phyloP scores from a whole-genome alignment of 257 asterid species.

The Ajuga chamaepitys region DNA sequence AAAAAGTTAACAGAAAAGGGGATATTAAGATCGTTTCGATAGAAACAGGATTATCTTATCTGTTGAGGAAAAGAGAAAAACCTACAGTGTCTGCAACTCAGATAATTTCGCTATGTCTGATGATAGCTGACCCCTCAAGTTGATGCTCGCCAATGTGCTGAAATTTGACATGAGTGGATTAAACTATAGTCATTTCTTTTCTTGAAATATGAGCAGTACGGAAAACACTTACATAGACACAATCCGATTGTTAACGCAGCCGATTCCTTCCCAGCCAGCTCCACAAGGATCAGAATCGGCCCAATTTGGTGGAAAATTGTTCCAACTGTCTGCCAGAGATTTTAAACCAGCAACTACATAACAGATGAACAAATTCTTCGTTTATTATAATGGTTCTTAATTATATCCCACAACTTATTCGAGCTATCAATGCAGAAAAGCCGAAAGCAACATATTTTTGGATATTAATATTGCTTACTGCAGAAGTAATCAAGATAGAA shows the following conservation, averaged over 20 bases:
- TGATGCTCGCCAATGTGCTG: conserved; percentile 63
- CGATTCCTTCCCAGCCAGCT: conserved; percentile 56
- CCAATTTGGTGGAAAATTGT: conserved; percentile 78
- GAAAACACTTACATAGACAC: conserved; percentile 49
- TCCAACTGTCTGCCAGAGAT: conserved; percentile 40
- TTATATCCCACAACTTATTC: too few relatives aligned
- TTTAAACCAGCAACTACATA: conserved; percentile 47
- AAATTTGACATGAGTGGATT: conserved; percentile 5
- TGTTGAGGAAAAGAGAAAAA: background rate
- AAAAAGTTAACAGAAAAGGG: too few relatives aligned
- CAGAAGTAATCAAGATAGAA: background rate
- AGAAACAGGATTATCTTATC: too few relatives aligned
- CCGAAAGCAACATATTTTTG: too few relatives aligned
- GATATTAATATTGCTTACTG: too few relatives aligned
- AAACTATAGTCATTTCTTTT: background rate
- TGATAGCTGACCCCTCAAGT: conserved; percentile 51
- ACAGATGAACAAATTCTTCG: conserved; percentile 9
- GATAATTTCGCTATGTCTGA: conserved; percentile 58
- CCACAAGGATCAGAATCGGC: conserved; percentile 71
- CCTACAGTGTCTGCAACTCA: conserved; percentile 72
- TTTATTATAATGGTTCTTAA: too few relatives aligned
- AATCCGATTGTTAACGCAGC: conserved; percentile 39
- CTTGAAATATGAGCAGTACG: background rate
- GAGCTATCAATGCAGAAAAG: too few relatives aligned
- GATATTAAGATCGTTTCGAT: too few relatives aligned